Conservation (phyloP, 441 rosid species). For the Capsella rubella region DNA sequence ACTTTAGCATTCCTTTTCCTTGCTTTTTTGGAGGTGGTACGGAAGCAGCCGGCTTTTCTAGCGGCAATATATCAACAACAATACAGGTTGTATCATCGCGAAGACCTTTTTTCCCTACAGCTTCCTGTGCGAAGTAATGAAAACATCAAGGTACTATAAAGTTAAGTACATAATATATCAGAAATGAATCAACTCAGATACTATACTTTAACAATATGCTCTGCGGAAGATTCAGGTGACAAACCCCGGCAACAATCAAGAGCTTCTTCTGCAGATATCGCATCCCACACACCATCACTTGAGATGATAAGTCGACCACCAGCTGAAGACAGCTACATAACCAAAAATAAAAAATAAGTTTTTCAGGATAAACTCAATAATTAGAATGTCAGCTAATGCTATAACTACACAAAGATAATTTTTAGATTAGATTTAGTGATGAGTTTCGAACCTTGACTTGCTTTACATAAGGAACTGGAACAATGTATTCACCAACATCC, state of each 20-base stretch:
- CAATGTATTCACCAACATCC: slow-evolving; percentile 96
- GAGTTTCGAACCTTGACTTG: slow-evolving; percentile 84
- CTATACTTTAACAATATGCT: slow-evolving; percentile 85
- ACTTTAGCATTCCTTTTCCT: slow-evolving; percentile 83
- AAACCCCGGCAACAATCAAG: slow-evolving; percentile 93
- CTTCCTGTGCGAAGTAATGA: slow-evolving; percentile 66
- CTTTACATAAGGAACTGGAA: slow-evolving; percentile 98
- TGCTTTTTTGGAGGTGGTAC: slow-evolving; percentile 73
- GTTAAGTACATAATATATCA: neutral
- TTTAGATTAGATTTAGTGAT: neutral
- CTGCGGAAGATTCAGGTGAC: slow-evolving; percentile 89
- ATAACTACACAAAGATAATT: neutral
- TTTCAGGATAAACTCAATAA: slow-evolving; percentile 16
- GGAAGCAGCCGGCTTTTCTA: slow-evolving; percentile 80
- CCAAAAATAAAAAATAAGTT: slow-evolving; percentile 12
- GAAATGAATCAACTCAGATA: slow-evolving; percentile 8
- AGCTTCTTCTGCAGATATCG: slow-evolving; percentile 77
- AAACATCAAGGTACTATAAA: slow-evolving; percentile 18
- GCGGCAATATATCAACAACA: slow-evolving; percentile 83
- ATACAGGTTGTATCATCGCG: slow-evolving; percentile 99
- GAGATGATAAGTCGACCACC: slow-evolving; percentile 95
- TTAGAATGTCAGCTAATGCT: neutral
- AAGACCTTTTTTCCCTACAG: slow-evolving; percentile 82
- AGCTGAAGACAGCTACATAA: slow-evolving; percentile 80
- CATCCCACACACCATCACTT: slow-evolving; percentile 99